Conservation (phyloP, 495 filamentous ascomycete genomes). For the Daldinia bambusicola region DNA sequence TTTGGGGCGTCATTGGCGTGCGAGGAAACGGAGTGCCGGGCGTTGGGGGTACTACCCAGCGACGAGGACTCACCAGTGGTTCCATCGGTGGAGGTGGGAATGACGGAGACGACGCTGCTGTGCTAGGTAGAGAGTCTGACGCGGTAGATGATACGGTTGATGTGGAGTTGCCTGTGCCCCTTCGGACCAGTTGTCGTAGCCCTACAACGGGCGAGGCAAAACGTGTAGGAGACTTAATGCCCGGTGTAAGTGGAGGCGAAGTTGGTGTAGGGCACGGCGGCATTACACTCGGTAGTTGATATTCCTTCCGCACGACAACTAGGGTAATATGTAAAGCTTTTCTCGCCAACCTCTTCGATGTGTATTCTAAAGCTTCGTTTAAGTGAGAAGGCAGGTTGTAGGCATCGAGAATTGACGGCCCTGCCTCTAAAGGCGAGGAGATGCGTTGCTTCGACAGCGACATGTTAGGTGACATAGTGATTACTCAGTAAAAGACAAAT, state of each 20-base stretch:
- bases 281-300: slow-evolving; percentile 53
- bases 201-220: slow-evolving; percentile 48
- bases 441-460: slow-evolving; percentile 58
- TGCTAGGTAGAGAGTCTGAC: slow-evolving; percentile 52
- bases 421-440: slow-evolving; percentile 66
- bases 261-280: slow-evolving; percentile 42
- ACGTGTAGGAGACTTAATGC: slow-evolving; percentile 44
- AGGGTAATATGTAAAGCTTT: slow-evolving; percentile 60
- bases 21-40: slow-evolving; percentile 43
- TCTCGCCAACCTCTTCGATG: slow-evolving; percentile 59
- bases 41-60: slow-evolving; percentile 41
- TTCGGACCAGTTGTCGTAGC: slow-evolving; percentile 55
- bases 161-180: slow-evolving; percentile 43
- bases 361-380: slow-evolving; percentile 59
- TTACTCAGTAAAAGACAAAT: not conserved
- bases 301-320: slow-evolving; percentile 61
- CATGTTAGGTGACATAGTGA: slow-evolving; percentile 37
- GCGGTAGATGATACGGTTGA: slow-evolving; percentile 35
- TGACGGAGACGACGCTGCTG: slow-evolving; percentile 57
- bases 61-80: slow-evolving; percentile 38
- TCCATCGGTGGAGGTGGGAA: slow-evolving; percentile 53
- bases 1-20: slow-evolving; percentile 57
- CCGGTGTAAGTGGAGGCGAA: slow-evolving; percentile 46
- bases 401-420: slow-evolving; percentile 59
- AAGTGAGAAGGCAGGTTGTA: slow-evolving; percentile 59